phyloP scores from a whole-genome alignment of 345 rosid genomes.

The Heritiera fomes region DNA sequence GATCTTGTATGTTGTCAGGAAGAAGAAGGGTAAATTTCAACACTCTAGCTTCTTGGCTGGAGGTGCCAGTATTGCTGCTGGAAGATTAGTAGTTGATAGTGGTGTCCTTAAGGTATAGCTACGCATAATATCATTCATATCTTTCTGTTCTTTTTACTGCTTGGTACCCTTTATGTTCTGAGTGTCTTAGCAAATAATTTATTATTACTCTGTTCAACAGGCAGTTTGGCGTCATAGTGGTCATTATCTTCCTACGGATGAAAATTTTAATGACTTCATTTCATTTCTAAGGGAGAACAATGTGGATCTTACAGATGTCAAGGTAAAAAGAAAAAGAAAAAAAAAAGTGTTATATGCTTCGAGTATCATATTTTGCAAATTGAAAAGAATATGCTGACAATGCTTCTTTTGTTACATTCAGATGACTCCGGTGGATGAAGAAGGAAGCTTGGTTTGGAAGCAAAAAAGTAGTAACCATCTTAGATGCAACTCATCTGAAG shows the following conservation, averaged over 20 bases:
- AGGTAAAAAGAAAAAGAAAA: too few relatives aligned
- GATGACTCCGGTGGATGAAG: slow-evolving; percentile 74
- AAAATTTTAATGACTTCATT: slow-evolving; percentile 73
- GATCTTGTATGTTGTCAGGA: too few relatives aligned
- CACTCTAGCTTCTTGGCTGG: slow-evolving; percentile 81
- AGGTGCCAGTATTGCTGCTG: slow-evolving; percentile 65
- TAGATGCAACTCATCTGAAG: slow-evolving; percentile 66
- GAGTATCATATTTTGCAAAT: not conserved
- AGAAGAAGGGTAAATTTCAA: too few relatives aligned
- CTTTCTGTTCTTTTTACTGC: not conserved
- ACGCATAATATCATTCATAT: not conserved
- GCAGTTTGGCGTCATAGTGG: slow-evolving; percentile 99
- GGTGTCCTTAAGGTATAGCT: slow-evolving; percentile 63
- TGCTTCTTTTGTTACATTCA: slow-evolving; percentile 30
- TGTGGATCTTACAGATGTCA: slow-evolving; percentile 70
- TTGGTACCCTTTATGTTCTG: not conserved
- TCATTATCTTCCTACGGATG: slow-evolving; percentile 88
- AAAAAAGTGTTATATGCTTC: not conserved
- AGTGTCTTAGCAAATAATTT: slow-evolving; percentile 20
- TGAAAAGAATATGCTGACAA: slow-evolving; percentile 19
- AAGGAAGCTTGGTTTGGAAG: slow-evolving; percentile 32
- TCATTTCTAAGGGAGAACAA: slow-evolving; percentile 71
- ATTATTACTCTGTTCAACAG: slow-evolving; percentile 31
- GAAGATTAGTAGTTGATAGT: slow-evolving; percentile 48
- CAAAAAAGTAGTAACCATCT: slow-evolving; percentile 53